A percentile compares a stretch with the other conserved stretches of the same genome.
phyloP scores from a whole-genome alignment of 2,329 filamentous ascomycete genomes.

The Trichoderma atrobrunneum region DNA sequence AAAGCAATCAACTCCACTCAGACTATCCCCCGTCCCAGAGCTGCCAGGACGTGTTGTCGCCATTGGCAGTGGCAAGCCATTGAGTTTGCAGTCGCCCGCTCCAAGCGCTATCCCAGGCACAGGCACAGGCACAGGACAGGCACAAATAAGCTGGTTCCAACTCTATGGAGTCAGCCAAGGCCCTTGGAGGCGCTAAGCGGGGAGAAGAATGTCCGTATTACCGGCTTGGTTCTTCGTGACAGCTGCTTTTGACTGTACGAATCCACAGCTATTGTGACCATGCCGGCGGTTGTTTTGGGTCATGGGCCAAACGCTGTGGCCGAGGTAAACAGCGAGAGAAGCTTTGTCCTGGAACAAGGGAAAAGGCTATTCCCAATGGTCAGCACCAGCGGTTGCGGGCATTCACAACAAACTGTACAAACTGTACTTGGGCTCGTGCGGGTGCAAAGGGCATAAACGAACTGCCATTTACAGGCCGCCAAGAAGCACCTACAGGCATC shows the following conservation, averaged over 20 bases:
- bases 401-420: not conserved
- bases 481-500: not conserved
- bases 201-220: constrained; percentile 6
- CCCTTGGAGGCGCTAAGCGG: not conserved
- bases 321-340: not conserved
- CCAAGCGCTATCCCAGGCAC: not conserved
- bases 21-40: not conserved
- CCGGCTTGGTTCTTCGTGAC: not conserved
- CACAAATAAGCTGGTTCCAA: not conserved
- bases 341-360: not conserved
- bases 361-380: not conserved
- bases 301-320: not conserved
- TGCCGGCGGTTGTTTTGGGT: constrained; percentile 3
- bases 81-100: not conserved
- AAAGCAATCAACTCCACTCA: not conserved
- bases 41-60: not conserved
- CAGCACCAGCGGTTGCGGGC: not conserved
- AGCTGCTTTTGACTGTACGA: not conserved
- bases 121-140: not conserved
- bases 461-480: constrained; percentile 6
- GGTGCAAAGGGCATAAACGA: constrained; percentile 1
- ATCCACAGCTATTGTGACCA: constrained; percentile 14
- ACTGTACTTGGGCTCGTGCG: not conserved
- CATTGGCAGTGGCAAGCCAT: not conserved
- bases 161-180: constrained; percentile 1